Evolutionary conservation across 2,329 filamentous ascomycete species (phyloP).

Genomic region (Zopfia rhizophila): DNA sequence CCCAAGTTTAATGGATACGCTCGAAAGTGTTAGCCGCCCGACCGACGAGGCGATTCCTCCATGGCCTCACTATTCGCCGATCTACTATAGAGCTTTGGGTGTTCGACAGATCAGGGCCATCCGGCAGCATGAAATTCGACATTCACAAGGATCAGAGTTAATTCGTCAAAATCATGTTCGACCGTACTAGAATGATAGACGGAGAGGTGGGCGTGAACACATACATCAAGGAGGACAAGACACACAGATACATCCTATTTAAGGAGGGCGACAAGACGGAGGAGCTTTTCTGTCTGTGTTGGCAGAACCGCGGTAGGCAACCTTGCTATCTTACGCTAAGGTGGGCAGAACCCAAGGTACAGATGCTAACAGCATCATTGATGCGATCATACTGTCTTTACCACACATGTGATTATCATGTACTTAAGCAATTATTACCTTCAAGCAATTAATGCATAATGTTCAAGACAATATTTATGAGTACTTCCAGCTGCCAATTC

Average conservation of each 20-base stretch:
- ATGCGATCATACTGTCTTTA: no score
- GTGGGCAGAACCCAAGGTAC: no score
- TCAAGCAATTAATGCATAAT: no score
- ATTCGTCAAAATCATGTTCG: constrained; percentile 41
- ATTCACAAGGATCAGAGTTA: constrained; percentile 37
- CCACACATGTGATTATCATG: no score
- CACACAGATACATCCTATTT: neutral
- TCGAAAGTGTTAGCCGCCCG: constrained; percentile 44
- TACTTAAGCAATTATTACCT: no score
- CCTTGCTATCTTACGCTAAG: no score
- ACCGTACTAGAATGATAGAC: constrained; percentile 43
- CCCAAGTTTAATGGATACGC: constrained; percentile 13
- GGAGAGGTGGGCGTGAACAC: constrained; percentile 35
- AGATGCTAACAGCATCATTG: no score
- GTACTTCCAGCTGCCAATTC: no score
- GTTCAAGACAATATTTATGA: no score
- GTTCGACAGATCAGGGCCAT: constrained; percentile 53
- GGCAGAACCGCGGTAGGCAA: no score
- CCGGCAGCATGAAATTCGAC: constrained; percentile 45
- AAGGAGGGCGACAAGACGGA: constrained; percentile 29
- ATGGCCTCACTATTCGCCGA: constrained; percentile 52
- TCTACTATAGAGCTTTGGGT: no score
- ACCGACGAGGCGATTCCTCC: constrained; percentile 48
- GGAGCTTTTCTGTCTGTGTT: constrained; percentile 32
- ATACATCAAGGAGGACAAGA: constrained; percentile 21